Base-by-base conservation (phyloP, 2,329 filamentous ascomycete species). In the Pseudogymnoascus sp. region DNA sequence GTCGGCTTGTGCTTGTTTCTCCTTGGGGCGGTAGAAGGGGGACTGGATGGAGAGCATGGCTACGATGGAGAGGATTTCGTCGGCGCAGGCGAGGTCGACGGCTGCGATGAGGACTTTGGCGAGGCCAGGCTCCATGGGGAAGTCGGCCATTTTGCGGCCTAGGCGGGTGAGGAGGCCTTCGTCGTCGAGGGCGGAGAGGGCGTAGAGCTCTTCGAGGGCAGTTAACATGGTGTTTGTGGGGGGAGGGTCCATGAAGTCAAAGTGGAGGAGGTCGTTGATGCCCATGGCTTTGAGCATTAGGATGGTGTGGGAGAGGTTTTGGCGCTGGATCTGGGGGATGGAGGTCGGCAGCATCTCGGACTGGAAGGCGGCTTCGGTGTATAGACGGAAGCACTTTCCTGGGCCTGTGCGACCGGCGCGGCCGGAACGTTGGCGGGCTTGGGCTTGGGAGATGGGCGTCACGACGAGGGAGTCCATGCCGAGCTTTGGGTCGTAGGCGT, bases 211-310 rank as follows among this genome's bases (percentile, higher is more conserved):
- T 76, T 99, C 96, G 3, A 99, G 80, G 0, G 95, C 95, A 60
- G 92, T 96, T 67, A 99, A 83, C 91, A 97, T 97, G 11, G 95
- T 97, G 71, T 97, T 97, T 31, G 95, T 95, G 0, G 95, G 95
- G 0, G 95, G 95, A 0, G 95, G 93, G 71, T 99, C 95, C 93
- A 99, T 97, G 71, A 99, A 99, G 76, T 97, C 93, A 71, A 99
- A 99, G 72, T 96, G 92, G 11, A 99, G 82, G 1, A 99, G 80
- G 72, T 99, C 95, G 72, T 99, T 97, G 75, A 99, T 97, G 2
- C 96, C 95, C 92, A 99, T 97, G 0, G 95, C 95, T 74, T 99
- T 99, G 60, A 99, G 83, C 90, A 97, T 96, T 56, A 99, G 82
- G 74, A 99, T 97, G 0, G 93, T 97, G 69, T 90, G 88, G 0